Evolutionary conservation across 2,329 filamentous ascomycete genomes (phyloP).

Genomic region (Talaromyces amestolkiae): DNA sequence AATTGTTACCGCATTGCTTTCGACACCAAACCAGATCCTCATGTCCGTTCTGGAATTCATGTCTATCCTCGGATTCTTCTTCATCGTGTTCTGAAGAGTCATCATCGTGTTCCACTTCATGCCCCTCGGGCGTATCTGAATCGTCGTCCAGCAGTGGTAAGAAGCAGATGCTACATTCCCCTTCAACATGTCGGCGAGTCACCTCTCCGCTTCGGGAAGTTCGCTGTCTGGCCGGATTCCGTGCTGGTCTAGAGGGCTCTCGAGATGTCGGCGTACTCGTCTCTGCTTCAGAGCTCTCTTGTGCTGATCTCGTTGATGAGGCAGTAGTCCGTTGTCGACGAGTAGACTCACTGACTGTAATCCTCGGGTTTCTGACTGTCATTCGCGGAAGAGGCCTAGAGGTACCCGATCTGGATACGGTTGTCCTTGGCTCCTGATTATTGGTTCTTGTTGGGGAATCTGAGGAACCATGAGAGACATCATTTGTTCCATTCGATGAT

Average conservation of each 20-base stretch:
- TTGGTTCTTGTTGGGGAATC: neutral
- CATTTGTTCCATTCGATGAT: neutral
- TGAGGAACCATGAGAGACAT: neutral
- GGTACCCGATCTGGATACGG: neutral
- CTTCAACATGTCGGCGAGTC: slow-evolving; percentile 4
- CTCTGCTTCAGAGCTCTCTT: neutral
- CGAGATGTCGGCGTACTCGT: neutral
- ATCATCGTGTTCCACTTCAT: neutral
- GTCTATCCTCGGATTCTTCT: neutral
- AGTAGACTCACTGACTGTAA: neutral
- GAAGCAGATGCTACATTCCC: slow-evolving; percentile 15
- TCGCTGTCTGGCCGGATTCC: neutral
- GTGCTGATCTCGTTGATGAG: neutral
- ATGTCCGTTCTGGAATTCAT: neutral
- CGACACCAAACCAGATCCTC: slow-evolving; percentile 12
- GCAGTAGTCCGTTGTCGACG: neutral
- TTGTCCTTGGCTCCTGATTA: neutral
- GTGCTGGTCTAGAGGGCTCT: neutral
- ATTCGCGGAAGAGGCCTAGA: neutral
- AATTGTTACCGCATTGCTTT: slow-evolving; percentile 16
- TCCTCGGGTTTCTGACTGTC: neutral
- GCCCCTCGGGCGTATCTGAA: neutral
- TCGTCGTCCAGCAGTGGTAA: neutral
- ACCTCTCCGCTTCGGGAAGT: neutral
- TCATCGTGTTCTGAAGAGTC: neutral